Evolutionary conservation across 225 moss, liverwort and hornwort genomes (phyloP), one percentile per base, ranked within the genome.

Genomic region (Marchantia paleacea): DNA sequence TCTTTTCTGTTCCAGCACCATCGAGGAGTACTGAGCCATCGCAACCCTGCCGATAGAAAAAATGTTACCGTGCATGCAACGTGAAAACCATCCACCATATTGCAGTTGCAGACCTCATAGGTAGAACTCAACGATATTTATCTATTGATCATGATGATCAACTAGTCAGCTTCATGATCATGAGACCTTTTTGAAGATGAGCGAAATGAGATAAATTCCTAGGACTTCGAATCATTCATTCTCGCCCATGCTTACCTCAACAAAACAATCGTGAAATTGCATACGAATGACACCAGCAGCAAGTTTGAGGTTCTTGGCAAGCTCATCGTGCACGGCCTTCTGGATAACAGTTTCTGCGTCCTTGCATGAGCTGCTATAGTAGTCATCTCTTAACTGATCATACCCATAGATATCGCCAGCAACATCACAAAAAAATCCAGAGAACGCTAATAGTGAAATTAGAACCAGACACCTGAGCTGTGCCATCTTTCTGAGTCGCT

Each of bases 221-320:
- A 39, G 5, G 39, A 39, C 39, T 39, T 39, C 39, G 3, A 39
- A 39, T 39, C 39, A 39, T 39, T 39, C 39, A 39, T 2, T 39
- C 39, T 2, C 5, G 39, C 39, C 39, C 3, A 9, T 53, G 8
- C 0, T 77, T 65, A 77, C 48, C 77, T 51, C 15, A 7, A 77
- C 63, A 15, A 62, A 77, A 19, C 62, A 77, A 12, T 77, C 77
- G 20, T 77, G 63, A 47, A 77, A 77, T 24, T 63, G 77, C 61
- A 77, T 47, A 0, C 62, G 63, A 39, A 62, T 62, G 63, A 77
- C 0, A 22, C 48, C 63, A 20, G 22, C 77, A 12, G 77, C 77
- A 4, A 77, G 48, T 8, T 63, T 47, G 12, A 39, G 39, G 11
- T 77, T 47, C 48, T 48, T 65, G 47, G 11, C 47, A 19, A 77